phyloP scores from a whole-genome alignment of 768 basidiomycete genomes.

The Mycena floridula region DNA sequence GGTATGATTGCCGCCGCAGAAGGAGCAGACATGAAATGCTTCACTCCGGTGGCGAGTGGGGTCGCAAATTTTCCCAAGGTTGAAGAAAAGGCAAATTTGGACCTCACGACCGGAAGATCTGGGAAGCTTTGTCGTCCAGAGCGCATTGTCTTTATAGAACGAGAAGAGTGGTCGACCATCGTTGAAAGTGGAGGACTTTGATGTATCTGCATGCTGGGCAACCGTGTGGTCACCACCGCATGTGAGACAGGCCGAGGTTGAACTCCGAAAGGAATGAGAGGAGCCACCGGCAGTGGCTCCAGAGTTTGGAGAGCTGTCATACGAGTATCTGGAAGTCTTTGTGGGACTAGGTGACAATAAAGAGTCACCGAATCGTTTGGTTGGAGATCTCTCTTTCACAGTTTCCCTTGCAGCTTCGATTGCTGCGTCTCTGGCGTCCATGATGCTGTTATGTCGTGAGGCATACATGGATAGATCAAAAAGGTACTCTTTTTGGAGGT shows the following conservation, averaged over 20 bases:
- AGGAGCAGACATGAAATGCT: not conserved
- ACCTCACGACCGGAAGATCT: not conserved
- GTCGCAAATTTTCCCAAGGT: not conserved
- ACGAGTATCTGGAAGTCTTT: not conserved
- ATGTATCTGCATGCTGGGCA: conserved; percentile 6
- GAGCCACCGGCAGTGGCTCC: too few species aligned
- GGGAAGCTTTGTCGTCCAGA: not conserved
- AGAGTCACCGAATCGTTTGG: not conserved
- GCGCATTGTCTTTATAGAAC: not conserved
- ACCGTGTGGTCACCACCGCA: conserved; percentile 17
- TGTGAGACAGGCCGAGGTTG: conserved; percentile 11
- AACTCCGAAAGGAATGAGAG: not conserved
- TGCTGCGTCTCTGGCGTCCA: not conserved
- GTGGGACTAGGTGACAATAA: not conserved
- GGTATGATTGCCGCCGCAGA: not conserved
- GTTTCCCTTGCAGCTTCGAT: not conserved
- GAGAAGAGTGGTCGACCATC: conserved; percentile 9
- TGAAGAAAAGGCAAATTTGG: not conserved
- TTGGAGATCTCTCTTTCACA: not conserved
- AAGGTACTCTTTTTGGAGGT: not conserved
- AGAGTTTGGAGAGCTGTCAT: not conserved
- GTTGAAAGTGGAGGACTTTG: conserved; percentile 1
- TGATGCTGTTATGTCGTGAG: not conserved
- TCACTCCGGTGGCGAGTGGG: not conserved
- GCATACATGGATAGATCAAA: not conserved